These are phyloP conservation scores for Pestalotiopsis sp. DNA, from an alignment of 2,329 filamentous ascomycete genomes.

Conservation along the genomic window DNA sequence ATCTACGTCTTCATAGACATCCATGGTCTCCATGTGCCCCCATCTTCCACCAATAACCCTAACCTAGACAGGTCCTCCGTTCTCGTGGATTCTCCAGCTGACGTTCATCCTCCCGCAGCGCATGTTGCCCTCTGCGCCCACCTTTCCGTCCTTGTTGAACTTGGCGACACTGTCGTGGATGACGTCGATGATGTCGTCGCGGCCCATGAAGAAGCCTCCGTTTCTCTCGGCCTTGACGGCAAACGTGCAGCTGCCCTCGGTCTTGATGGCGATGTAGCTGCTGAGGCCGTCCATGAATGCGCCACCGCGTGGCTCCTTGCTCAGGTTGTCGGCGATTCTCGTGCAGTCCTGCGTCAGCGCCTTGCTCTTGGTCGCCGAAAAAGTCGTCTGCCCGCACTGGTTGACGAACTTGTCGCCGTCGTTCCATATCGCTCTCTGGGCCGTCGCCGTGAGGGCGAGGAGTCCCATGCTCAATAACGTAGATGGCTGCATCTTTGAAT, in stretches of 20 bases:
- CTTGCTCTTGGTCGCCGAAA: too few species aligned
- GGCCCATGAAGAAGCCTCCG: conserved; percentile 1
- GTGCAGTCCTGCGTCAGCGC: not conserved
- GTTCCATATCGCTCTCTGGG: not conserved
- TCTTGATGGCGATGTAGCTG: not conserved
- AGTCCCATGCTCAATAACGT: not conserved
- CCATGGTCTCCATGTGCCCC: too few species aligned
- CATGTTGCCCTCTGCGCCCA: not conserved
- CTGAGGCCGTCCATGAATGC: not conserved
- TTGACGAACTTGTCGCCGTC: not conserved
- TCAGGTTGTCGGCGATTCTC: not conserved
- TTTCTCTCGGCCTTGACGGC: not conserved
- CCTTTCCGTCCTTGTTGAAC: not conserved
- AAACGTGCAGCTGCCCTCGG: conserved; percentile 2
- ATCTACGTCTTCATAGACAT: too few species aligned
- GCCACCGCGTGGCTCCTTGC: not conserved
- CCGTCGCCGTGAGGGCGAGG: not conserved
- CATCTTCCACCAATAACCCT: too few species aligned
- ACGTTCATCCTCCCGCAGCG: not conserved
- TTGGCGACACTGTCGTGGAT: not conserved
- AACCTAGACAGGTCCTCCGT: not conserved
- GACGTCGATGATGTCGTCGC: conserved; percentile 5
- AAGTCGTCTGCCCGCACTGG: conserved; percentile 5
- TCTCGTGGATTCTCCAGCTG: not conserved
- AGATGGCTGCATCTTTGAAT: not conserved